Base-by-base conservation (phyloP, 495 filamentous ascomycete species). In the Daldinia childiae region DNA sequence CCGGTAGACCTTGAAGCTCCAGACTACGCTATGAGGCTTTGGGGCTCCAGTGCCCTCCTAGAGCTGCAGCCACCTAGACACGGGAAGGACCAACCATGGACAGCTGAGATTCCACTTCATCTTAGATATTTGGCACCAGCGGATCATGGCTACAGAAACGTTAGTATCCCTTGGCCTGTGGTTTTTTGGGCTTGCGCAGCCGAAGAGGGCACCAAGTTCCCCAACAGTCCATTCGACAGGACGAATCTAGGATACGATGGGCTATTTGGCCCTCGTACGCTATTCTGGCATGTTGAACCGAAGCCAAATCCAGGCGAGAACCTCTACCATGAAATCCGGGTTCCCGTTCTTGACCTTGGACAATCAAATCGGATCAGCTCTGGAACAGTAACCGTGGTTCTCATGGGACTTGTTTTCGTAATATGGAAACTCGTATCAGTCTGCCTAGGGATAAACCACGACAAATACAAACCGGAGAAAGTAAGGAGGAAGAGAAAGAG, bases 1-100 rank as follows among this genome's bases (percentile, higher is more conserved):
- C 93, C 93, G 48, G 93, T 93, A 3, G 95, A 98, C 71, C 93
- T 99, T 54, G 95, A 99, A 80, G 93, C 93, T 0, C 95, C 95
- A 9, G 90, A 90, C 69, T 99, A 95, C 85, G 88, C 88, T 11
- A 83, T 92, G 48, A 76, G 84, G 26, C 75, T 84, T 62, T 98
- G 95, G 96, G 95, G 95, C 19, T 93, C 90, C 12, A 88, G 86
- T 11, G 82, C 94, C 62, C 86, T 98, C 14, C 72, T 97, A 19
- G 90, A 97, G 74, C 84, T 99, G 17, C 85, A 88, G 0, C 84
- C 83, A 14, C 89, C 89, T 14, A 30, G 74, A 2, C 24, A 30
- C 15, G 68, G 74, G 38, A 58, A 70, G 48, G 72, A 74, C 32
- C 39, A 58, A 52, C 62, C 84, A 5, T 96, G 90, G 90, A 93